phyloP scores from a whole-genome alignment of 352 stramenopile genomes.

The Phytophthora pisi region DNA sequence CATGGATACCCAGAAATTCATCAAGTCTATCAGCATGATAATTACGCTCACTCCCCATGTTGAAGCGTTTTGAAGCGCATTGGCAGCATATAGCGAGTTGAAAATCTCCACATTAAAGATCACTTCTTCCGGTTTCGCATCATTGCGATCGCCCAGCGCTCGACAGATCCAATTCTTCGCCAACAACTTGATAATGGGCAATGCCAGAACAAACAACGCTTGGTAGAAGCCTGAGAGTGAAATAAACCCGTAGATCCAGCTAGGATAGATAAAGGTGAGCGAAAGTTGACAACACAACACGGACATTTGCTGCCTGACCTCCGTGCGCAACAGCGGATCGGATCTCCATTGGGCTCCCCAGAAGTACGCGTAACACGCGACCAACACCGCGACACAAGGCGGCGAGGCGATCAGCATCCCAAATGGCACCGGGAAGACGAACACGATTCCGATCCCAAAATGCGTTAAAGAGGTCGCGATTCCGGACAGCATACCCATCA shows the following conservation, averaged over 20 bases:
- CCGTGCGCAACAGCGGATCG: not conserved
- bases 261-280: conserved; percentile 24
- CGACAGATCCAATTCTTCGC: conserved; percentile 29
- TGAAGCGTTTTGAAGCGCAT: not conserved
- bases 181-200: conserved; percentile 9
- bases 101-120: not conserved
- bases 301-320: conserved; percentile 2
- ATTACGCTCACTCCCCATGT: not conserved
- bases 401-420: not conserved
- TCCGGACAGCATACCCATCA: not conserved
- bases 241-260: conserved; percentile 19
- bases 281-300: conserved; percentile 3
- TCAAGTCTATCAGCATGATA: not conserved
- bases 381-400: not conserved
- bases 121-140: conserved; percentile 26
- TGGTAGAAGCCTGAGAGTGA: conserved; percentile 4
- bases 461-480: not conserved
- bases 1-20: not conserved
- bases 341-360: not conserved
- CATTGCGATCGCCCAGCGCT: conserved; percentile 3
- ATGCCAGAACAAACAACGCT: not conserved
- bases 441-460: not conserved
- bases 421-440: not conserved
- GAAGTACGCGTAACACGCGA: not conserved
- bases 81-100: not conserved